A percentile compares a stretch with the other conserved stretches of the same genome.
These are phyloP conservation scores for Atkinsonella texensis DNA, from an alignment of 2,329 filamentous ascomycete genomes.

Conservation along the genomic window DNA sequence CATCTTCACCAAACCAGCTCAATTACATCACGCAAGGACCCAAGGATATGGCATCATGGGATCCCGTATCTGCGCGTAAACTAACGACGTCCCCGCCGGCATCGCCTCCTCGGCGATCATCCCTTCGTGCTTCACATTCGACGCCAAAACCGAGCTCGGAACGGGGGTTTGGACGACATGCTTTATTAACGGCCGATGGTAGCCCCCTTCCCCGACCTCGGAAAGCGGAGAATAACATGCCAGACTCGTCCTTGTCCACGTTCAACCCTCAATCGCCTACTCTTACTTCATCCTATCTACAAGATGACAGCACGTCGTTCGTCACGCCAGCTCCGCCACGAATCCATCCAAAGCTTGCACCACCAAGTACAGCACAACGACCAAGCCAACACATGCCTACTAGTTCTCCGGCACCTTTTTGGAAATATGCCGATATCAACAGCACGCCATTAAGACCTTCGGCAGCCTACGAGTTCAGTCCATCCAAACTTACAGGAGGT, in stretches of 20 bases:
- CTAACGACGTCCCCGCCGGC: constrained; percentile 41
- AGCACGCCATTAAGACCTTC: constrained; percentile 53
- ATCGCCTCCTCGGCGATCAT: constrained; percentile 43
- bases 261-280: constrained; percentile 47
- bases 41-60: constrained; percentile 39
- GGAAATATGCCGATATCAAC: constrained; percentile 70
- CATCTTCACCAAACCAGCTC: constrained; percentile 53
- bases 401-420: constrained; percentile 75
- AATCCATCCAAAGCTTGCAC: constrained; percentile 62
- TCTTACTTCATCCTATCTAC: constrained; percentile 49
- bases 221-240: constrained; percentile 21
- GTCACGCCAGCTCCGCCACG: constrained; percentile 63
- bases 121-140: constrained; percentile 38
- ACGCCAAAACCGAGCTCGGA: constrained; percentile 44
- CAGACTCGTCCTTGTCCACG: constrained; percentile 34
- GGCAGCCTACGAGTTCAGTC: constrained; percentile 43
- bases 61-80: constrained; percentile 42
- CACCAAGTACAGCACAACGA: constrained; percentile 67
- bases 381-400: constrained; percentile 81
- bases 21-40: constrained; percentile 49
- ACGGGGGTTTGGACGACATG: constrained; percentile 24
- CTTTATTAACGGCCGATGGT: constrained; percentile 38
- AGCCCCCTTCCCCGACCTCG: constrained; percentile 50
- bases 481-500: constrained; percentile 34
- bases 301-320: constrained; percentile 48